Base-by-base conservation (phyloP, 192 early-diverging fungal genomes). In the Chytriomyces sp. region DNA sequence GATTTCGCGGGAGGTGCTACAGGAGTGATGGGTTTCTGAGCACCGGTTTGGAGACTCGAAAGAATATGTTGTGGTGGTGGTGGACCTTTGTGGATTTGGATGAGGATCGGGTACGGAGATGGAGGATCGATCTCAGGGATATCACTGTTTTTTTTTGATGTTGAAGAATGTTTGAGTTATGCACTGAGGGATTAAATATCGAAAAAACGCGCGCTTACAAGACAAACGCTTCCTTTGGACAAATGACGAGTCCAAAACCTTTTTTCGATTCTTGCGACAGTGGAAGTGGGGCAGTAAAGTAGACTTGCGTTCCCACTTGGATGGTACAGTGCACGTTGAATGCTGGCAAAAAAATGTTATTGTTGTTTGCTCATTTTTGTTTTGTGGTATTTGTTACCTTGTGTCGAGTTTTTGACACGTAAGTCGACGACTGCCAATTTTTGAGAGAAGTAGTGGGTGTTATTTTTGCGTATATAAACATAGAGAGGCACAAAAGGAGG, bases 181-280 rank as follows among this genome's bases (percentile, higher is more conserved):
- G 53, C 53, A 9, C 53, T 11, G 53, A 57, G n/a, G 9, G 9
- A 11, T 57, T 57, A 9, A 43, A 26, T 65, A 26, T 65, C 24
- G 64, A 35, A 65, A 13, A 13, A 45, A 1, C 5, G n/a, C n/a
- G n/a, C n/a, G 64, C 82, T 78, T 64, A 83, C 82, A 83, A 83
- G 10, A 83, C 16, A 69, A 83, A 83, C 4, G 76, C 79, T 66
- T 83, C 82, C 9, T 63, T 71, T 5, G 79, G 79, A 18, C 63
- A 20, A 23, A 70, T 73, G 46, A 77, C 75, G 26, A 83, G 78
- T 8, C 82, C 82, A 75, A 83, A 80, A 4, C 82, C 82, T 64
- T 83, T 83, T 50, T 62, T 72, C 7, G 75, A 71, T 47, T 83
- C 82, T 69, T 83, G 73, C 7, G 73, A 47, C 18, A 75, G 73